Base-by-base conservation (phyloP, 768 basidiomycete species). In the Pulveroboletus frians region DNA sequence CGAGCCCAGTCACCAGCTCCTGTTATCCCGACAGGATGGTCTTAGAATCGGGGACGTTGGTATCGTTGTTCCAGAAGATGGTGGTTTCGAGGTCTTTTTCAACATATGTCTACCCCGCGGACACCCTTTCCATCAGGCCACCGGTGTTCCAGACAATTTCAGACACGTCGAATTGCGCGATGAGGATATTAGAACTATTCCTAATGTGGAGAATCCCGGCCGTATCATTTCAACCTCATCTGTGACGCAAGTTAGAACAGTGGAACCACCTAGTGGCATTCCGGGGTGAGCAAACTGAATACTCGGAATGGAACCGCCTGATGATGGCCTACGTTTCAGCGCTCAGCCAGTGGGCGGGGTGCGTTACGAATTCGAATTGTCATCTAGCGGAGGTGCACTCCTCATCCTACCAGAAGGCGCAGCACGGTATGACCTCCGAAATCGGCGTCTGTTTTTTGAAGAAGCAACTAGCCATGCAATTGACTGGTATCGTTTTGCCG, bases 21-120 rank as follows among this genome's bases (percentile, higher is more conserved):
- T 65, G 13, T 23, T 49, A 0, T 57, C 62, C 27, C 56, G 56
- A 27, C 45, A 21, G 4, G 49, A 57, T 5, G 70, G 69, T 2
- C 58, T 67, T 23, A 59, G 46, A 21, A 68, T 71, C 17, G 71
- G 71, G 3, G 71, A 73, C 42, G 65, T 72, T 7, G 68, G 68
- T 3, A 57, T 69, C n/a, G 45, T 73, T 14, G 59, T 49, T 0
- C 56, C 62, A 1, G 59, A 58, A 2, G 51, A 59, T 37, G 71
- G 70, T n/a, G 52, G 55, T 7, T 73, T 73, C 26, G 63, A 66
- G 18, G 67, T 67, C 37, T 61, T 69, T 1, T 73, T 73, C 57
- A 72, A 69, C 39, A 62, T 71, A 3, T 67, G 63, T 31, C 47
- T 68, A 3, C 62, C 69, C 30, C 63, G 58, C 6, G 57, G 67